Evolutionary conservation across 2,329 filamentous ascomycete genomes (phyloP), one percentile per base, ranked within the genome.

Genomic region (Ceratocystis destructans): DNA sequence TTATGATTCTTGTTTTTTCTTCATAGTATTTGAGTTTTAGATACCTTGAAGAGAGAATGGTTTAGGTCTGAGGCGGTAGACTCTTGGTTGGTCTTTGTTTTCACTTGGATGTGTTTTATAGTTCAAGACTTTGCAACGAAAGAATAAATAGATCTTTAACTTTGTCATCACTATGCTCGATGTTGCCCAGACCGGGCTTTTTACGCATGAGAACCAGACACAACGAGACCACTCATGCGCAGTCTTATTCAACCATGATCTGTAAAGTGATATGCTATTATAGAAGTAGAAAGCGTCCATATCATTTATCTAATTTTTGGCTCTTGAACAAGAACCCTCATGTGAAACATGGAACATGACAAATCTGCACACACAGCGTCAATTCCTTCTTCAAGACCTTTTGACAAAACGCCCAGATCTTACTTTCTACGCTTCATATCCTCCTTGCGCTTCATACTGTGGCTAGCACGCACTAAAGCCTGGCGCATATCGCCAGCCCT

Each of bases 401-500:
- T n/a, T 31, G 64, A 63, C 31, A 41, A 31, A 41, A 12, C 37
- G 12, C 37, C 41, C 53, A 45, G 20, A 20, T 62, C 62, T 62
- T 69, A 69, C 44, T 57, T 68, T 55, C 66, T 64, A 10, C 64
- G 55, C 79, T 76, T 83, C 77, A 81, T 80, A 25, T 82, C 82
- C 71, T 82, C 78, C 71, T 81, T 83, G 67, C 85, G 79, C 70
- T 79, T 80, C 72, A 85, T 79, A 78, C 82, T 86, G 69, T 87
- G 83, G 1, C 78, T 75, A 0, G 84, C 79, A 25, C 81, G 76
- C 69, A 79, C 77, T 41, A 88, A 76, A 2, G 84, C 83, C 46
- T 83, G 85, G 77, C 88, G 92, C 70, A 96, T 86, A 68, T 96
- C 92, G 64, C 91, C 90, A 75, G 96, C 90, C 64, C 83, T 85